A percentile compares a stretch with the other conserved stretches of the same genome.
Conservation (phyloP, 768 basidiomycete species). For the Lentinula boryana region DNA sequence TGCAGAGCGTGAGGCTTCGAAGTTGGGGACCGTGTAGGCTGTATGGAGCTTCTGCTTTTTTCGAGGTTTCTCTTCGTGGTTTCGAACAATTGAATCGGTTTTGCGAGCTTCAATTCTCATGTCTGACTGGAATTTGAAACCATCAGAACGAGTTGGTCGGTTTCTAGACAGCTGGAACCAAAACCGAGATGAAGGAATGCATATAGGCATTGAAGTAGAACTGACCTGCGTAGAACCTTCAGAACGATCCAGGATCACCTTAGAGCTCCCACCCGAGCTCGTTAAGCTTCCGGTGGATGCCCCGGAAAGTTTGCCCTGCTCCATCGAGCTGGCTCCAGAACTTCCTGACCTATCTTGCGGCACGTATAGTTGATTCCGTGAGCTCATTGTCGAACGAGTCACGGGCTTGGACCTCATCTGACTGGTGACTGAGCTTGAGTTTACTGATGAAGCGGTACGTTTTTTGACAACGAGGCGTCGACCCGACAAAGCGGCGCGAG, state of each 20-base stretch:
- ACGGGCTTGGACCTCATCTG: background rate
- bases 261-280: background rate
- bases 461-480: background rate
- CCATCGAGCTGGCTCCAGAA: background rate
- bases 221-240: background rate
- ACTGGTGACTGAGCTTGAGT: background rate
- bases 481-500: slow-evolving; percentile 5
- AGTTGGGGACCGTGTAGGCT: slow-evolving; percentile 39
- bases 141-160: slow-evolving; percentile 39
- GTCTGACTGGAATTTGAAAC: slow-evolving; percentile 49
- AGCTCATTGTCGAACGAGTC: background rate
- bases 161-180: slow-evolving; percentile 10
- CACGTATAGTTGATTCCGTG: background rate
- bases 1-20: slow-evolving; percentile 47
- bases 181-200: background rate
- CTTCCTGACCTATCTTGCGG: background rate
- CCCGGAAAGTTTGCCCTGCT: background rate
- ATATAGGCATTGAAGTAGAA: background rate
- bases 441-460: background rate
- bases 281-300: background rate
- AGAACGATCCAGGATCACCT: background rate
- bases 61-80: slow-evolving; percentile 20
- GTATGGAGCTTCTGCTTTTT: slow-evolving; percentile 18
- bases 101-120: slow-evolving; percentile 43
- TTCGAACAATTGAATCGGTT: slow-evolving; percentile 17